Conservation (phyloP, 2,329 filamentous ascomycete species). For the Alternaria longipes region DNA sequence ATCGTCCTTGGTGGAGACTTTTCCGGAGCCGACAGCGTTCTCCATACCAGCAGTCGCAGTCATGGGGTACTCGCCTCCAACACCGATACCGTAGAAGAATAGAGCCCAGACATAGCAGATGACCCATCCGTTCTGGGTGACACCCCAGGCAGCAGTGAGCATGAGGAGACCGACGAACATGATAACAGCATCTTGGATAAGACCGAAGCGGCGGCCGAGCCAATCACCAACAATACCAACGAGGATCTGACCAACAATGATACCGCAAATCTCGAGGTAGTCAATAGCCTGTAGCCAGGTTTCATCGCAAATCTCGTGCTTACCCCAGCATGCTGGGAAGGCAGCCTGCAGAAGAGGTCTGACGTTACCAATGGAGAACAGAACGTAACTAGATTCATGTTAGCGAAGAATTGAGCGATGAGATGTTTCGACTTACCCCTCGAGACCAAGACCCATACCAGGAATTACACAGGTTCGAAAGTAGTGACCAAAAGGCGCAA, state of each 20-base stretch:
- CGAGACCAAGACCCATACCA: slow-evolving; percentile 88
- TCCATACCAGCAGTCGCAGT: slow-evolving; percentile 96
- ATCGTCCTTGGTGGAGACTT: slow-evolving; percentile 88
- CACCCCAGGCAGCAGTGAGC: slow-evolving; percentile 90
- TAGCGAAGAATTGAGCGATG: slow-evolving; percentile 4
- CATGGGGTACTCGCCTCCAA: slow-evolving; percentile 93
- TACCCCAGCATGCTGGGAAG: slow-evolving; percentile 82
- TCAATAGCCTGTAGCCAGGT: slow-evolving; percentile 87
- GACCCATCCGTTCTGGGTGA: slow-evolving; percentile 89
- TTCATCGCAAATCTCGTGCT: slow-evolving; percentile 70
- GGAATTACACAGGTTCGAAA: slow-evolving; percentile 91
- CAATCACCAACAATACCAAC: slow-evolving; percentile 83
- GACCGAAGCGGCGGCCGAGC: slow-evolving; percentile 91
- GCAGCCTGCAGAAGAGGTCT: slow-evolving; percentile 79
- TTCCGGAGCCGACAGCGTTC: slow-evolving; percentile 84
- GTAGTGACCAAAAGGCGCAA: slow-evolving; percentile 86
- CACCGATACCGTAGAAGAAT: slow-evolving; percentile 82
- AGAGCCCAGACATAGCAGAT: slow-evolving; percentile 96
- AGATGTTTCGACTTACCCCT: slow-evolving; percentile 63
- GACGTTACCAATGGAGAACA: slow-evolving; percentile 96
- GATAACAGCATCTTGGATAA: slow-evolving; percentile 93
- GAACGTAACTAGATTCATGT: slow-evolving; percentile 72
- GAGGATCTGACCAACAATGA: slow-evolving; percentile 87
- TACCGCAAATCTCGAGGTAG: slow-evolving; percentile 92
- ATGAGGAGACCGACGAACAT: slow-evolving; percentile 95